phyloP scores from a whole-genome alignment of 768 basidiomycete genomes.

The Hebeloma cylindrosporum region DNA sequence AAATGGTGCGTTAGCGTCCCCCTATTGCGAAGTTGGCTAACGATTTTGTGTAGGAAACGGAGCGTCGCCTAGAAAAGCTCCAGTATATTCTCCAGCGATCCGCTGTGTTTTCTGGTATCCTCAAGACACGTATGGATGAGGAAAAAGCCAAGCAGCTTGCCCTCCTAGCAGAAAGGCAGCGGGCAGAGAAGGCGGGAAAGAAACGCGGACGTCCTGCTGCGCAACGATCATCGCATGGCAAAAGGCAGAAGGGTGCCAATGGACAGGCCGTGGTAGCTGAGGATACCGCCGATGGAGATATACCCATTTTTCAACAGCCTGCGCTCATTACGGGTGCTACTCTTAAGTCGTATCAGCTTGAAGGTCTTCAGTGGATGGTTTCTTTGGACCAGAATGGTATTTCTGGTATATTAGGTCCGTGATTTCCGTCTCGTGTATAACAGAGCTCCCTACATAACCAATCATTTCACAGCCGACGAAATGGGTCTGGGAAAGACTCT shows the following conservation, averaged over 20 bases:
- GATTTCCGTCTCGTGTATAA: not conserved
- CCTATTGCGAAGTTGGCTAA: not conserved
- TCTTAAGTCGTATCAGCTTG: constrained; percentile 88
- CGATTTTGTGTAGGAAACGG: constrained; percentile 41
- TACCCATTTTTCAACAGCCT: constrained; percentile 65
- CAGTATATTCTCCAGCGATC: constrained; percentile 75
- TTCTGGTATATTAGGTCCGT: constrained; percentile 72
- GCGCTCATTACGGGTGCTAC: constrained; percentile 79
- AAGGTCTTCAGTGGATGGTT: constrained; percentile 95
- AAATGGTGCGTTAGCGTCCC: constrained; percentile 2
- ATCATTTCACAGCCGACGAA: constrained; percentile 66
- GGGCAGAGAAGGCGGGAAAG: constrained; percentile 24
- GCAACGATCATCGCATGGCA: constrained; percentile 21
- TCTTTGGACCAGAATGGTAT: constrained; percentile 84
- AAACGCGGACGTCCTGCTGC: constrained; percentile 23
- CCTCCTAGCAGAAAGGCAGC: constrained; percentile 22
- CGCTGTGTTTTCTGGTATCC: constrained; percentile 66
- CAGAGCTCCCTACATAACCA: not conserved
- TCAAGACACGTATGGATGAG: constrained; percentile 76
- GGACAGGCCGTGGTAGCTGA: constrained; percentile 22
- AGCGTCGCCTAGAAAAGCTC: constrained; percentile 51
- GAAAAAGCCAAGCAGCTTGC: constrained; percentile 36
- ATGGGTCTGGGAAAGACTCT: constrained; percentile 97
- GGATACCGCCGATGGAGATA: constrained; percentile 26
- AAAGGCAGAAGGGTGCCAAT: constrained; percentile 28